phyloP scores from a whole-genome alignment of 257 asterid genomes.

The Plantago ovata region DNA sequence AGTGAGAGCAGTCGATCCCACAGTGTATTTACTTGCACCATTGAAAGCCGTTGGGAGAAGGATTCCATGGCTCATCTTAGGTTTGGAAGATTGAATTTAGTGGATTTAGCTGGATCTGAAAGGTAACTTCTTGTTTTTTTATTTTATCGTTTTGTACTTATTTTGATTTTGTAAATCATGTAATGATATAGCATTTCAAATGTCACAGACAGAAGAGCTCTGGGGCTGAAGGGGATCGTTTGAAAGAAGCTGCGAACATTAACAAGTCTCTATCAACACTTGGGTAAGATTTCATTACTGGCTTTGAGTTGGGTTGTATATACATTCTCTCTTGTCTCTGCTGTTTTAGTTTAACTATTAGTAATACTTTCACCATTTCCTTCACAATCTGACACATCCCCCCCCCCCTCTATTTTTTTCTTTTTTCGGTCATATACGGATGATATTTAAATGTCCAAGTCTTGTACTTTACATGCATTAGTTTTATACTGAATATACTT shows the following conservation, averaged over 20 bases:
- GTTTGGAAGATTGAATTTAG: constrained; percentile 80
- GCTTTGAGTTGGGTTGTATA: background rate
- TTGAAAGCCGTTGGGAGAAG: constrained; percentile 84
- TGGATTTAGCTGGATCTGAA: constrained; percentile 91
- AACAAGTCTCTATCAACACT: constrained; percentile 85
- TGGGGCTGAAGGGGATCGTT: constrained; percentile 85
- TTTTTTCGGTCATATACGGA: too few species aligned
- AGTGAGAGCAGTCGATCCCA: constrained; percentile 90
- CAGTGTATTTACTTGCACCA: constrained; percentile 79
- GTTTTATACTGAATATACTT: too few species aligned
- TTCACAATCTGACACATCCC: too few species aligned
- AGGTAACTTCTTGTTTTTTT: constrained; percentile 43
- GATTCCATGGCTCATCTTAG: constrained; percentile 74
- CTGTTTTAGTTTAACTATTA: too few species aligned
- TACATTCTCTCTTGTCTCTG: too few species aligned
- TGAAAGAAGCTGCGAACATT: constrained; percentile 88
- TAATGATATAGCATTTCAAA: constrained; percentile 17
- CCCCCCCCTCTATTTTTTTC: too few species aligned
- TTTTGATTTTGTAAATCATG: constrained; percentile 14
- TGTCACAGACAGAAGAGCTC: constrained; percentile 77
- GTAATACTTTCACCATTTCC: too few species aligned
- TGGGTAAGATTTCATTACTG: constrained; percentile 48
- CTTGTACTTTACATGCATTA: too few species aligned
- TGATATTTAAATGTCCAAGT: too few species aligned
- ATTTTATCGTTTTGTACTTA: constrained; percentile 11